These are phyloP conservation scores for Nicotiana tomentosiformis DNA, from an alignment of 257 asterid genomes.

Conservation along the genomic window DNA sequence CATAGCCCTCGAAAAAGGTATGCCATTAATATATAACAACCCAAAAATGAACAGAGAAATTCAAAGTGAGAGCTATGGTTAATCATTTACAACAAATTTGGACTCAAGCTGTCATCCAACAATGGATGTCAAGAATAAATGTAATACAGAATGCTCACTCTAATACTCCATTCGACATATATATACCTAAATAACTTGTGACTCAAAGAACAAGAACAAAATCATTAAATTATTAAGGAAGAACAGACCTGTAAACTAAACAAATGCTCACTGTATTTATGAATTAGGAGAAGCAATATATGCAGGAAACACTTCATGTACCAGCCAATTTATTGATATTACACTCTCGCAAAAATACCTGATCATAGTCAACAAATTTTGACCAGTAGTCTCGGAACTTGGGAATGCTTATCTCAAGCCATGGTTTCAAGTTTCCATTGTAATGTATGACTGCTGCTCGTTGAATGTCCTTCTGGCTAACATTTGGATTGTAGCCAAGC, in stretches of 20 bases:
- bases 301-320: conserved; percentile 5
- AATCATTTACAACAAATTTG: conserved; percentile 22
- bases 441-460: conserved; percentile 85
- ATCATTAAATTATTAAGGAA: not conserved
- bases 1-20: not conserved
- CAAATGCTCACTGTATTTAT: not conserved
- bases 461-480: conserved; percentile 62
- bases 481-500: conserved; percentile 78
- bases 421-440: conserved; percentile 89
- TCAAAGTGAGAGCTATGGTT: not conserved
- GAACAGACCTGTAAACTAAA: conserved; percentile 6
- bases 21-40: not conserved
- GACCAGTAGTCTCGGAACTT: conserved; percentile 73
- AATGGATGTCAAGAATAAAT: conserved; percentile 12
- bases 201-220: not conserved
- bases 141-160: not conserved
- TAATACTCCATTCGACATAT: not conserved
- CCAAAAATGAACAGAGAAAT: not conserved
- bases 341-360: conserved; percentile 73
- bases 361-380: conserved; percentile 61
- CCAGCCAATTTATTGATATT: conserved; percentile 54
- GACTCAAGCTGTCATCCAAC: not conserved
- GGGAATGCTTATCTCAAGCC: conserved; percentile 90
- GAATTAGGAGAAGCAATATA: not conserved
- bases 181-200: conserved; percentile 11